A percentile compares a stretch with the other conserved stretches of the same genome.
These are phyloP conservation scores for Clonostachys solani DNA, from an alignment of 2,329 filamentous ascomycete genomes.

Conservation along the genomic window DNA sequence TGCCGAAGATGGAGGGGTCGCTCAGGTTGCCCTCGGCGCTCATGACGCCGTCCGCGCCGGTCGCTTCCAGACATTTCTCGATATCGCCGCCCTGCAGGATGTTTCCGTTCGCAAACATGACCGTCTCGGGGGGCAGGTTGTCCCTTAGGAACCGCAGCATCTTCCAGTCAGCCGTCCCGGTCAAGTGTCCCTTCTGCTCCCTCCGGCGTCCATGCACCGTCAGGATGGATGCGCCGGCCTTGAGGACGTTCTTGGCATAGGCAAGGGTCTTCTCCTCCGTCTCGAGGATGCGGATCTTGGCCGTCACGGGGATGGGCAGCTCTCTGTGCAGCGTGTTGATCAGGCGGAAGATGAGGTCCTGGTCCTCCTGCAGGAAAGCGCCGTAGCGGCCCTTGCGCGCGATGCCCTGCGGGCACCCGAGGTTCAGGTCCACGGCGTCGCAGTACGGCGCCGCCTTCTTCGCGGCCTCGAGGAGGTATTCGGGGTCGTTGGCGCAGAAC, in stretches of 20 bases:
- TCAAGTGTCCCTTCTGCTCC: slow-evolving; percentile 95
- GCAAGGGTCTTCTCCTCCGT: slow-evolving; percentile 80
- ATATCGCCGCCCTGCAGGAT: slow-evolving; percentile 79
- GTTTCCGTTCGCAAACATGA: slow-evolving; percentile 96
- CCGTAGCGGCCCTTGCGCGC: slow-evolving; percentile 88
- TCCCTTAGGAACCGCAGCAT: slow-evolving; percentile 79
- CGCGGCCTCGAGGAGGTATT: slow-evolving; percentile 76
- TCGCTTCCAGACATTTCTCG: slow-evolving; percentile 70
- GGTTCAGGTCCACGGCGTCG: slow-evolving; percentile 91
- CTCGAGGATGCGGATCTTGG: slow-evolving; percentile 89
- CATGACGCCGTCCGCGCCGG: slow-evolving; percentile 91
- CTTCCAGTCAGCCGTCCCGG: slow-evolving; percentile 89
- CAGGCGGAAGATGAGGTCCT: slow-evolving; percentile 74
- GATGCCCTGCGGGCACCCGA: slow-evolving; percentile 95
- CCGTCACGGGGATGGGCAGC: slow-evolving; percentile 81
- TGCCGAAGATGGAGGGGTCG: slow-evolving; percentile 82
- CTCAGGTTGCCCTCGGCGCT: slow-evolving; percentile 93
- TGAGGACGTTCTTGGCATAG: slow-evolving; percentile 84
- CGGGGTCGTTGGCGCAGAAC: slow-evolving; percentile 87
- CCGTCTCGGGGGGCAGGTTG: slow-evolving; percentile 77
- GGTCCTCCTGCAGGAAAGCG: slow-evolving; percentile 91
- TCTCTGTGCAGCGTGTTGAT: slow-evolving; percentile 79
- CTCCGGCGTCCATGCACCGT: slow-evolving; percentile 85
- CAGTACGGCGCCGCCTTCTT: slow-evolving; percentile 78
- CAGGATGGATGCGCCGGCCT: slow-evolving; percentile 85